phyloP scores from a whole-genome alignment of 345 rosid species.

The Crucihimalaya himalaica region DNA sequence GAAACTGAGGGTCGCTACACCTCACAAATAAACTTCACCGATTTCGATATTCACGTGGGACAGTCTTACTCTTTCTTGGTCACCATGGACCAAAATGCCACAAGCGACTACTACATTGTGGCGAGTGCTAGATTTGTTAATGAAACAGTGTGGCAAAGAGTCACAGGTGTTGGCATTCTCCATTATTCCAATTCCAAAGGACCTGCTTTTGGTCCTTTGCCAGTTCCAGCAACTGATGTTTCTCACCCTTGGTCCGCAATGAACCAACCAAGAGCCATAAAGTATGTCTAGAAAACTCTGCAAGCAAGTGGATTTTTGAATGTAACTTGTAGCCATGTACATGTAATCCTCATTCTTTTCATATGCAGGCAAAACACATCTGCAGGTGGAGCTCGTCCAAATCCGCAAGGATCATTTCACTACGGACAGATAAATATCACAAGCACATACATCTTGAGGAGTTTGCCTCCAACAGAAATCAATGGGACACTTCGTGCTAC shows the following conservation, averaged over 20 bases:
- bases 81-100: constrained; percentile 92
- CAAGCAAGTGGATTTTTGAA: background rate
- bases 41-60: constrained; percentile 86
- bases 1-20: constrained; percentile 92
- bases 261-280: constrained; percentile 85
- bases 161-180: constrained; percentile 91
- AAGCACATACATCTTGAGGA: constrained; percentile 60
- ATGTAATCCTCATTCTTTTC: background rate
- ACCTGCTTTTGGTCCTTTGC: constrained; percentile 77
- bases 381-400: constrained; percentile 97
- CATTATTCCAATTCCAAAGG: constrained; percentile 94
- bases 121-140: constrained; percentile 97
- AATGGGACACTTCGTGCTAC: constrained; percentile 65
- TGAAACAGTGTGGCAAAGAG: constrained; percentile 86
- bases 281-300: constrained; percentile 45
- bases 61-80: constrained; percentile 92
- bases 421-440: constrained; percentile 85
- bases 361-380: constrained; percentile 69
- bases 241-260: constrained; percentile 80
- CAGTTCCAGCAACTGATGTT: constrained; percentile 67
- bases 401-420: constrained; percentile 94
- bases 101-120: constrained; percentile 84
- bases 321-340: background rate
- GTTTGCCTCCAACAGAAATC: constrained; percentile 64
- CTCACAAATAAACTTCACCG: constrained; percentile 65